Conservation (phyloP, 495 filamentous ascomycete genomes). For the Penicillium ucsense region DNA sequence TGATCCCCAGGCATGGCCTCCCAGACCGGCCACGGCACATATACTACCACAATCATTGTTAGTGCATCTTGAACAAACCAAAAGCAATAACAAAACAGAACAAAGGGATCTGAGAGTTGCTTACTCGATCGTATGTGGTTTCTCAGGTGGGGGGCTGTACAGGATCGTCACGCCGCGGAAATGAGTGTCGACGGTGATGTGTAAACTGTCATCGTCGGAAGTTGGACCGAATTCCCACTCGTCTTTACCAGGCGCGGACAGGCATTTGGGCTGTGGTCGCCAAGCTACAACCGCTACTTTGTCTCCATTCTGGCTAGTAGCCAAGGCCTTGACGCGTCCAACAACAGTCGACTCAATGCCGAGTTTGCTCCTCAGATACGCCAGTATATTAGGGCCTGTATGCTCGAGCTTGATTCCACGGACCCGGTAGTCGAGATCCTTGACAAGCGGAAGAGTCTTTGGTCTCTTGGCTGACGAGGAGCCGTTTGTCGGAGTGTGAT, state of each 20-base stretch:
- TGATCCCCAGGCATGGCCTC: slow-evolving; percentile 1
- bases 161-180: not conserved
- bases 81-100: not conserved
- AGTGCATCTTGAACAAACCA: not conserved
- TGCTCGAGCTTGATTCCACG: not conserved
- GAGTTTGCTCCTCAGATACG: not conserved
- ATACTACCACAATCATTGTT: not conserved
- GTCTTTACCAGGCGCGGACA: not conserved
- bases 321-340: not conserved
- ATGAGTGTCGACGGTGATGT: slow-evolving; percentile 1
- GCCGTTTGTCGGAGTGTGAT: too few species aligned
- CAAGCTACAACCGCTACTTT: not conserved
- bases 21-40: not conserved
- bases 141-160: not conserved
- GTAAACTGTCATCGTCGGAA: not conserved
- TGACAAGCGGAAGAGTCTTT: not conserved
- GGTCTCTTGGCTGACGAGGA: not conserved
- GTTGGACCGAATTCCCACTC: slow-evolving; percentile 1
- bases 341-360: not conserved
- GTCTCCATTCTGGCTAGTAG: not conserved
- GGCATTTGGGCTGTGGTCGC: not conserved
- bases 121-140: not conserved
- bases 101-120: not conserved
- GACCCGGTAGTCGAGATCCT: not conserved
- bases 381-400: not conserved